Conservation (phyloP, 768 basidiomycete genomes). For the Naganishia vishniacii region DNA sequence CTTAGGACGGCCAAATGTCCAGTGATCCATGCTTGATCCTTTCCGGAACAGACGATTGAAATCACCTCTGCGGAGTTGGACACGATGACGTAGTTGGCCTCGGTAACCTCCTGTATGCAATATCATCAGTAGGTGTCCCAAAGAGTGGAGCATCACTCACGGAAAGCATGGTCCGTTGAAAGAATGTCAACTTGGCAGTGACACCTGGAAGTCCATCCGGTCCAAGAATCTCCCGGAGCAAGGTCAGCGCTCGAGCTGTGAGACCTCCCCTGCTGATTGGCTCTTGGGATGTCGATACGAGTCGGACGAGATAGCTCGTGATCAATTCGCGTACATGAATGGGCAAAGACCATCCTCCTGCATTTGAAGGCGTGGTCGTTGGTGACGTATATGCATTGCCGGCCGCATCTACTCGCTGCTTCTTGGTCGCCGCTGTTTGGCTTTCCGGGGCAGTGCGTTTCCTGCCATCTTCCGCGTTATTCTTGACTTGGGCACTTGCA, state of each 20-base stretch:
- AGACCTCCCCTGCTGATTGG: constrained; percentile 47
- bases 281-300: constrained; percentile 61
- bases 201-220: constrained; percentile 85
- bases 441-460: constrained; percentile 22
- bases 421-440: constrained; percentile 10
- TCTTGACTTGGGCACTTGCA: constrained; percentile 50
- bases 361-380: constrained; percentile 34
- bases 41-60: constrained; percentile 74
- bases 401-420: constrained; percentile 47
- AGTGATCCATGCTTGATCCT: constrained; percentile 74
- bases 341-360: constrained; percentile 65
- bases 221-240: constrained; percentile 70
- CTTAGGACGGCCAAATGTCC: constrained; percentile 67
- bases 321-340: constrained; percentile 77
- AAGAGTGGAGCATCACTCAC: constrained; percentile 50
- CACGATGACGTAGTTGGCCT: constrained; percentile 62
- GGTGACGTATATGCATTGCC: constrained; percentile 44
- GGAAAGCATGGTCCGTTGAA: constrained; percentile 74
- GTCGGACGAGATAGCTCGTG: constrained; percentile 89
- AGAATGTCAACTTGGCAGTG: constrained; percentile 83
- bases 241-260: constrained; percentile 49
- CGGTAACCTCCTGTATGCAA: constrained; percentile 63
- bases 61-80: constrained; percentile 80
- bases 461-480: constrained; percentile 47
- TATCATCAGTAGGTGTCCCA: constrained; percentile 13